A percentile compares a stretch with the other conserved stretches of the same genome.
These are phyloP conservation scores for Calonectria montana DNA, from an alignment of 2,329 filamentous ascomycete genomes.

Conservation along the genomic window DNA sequence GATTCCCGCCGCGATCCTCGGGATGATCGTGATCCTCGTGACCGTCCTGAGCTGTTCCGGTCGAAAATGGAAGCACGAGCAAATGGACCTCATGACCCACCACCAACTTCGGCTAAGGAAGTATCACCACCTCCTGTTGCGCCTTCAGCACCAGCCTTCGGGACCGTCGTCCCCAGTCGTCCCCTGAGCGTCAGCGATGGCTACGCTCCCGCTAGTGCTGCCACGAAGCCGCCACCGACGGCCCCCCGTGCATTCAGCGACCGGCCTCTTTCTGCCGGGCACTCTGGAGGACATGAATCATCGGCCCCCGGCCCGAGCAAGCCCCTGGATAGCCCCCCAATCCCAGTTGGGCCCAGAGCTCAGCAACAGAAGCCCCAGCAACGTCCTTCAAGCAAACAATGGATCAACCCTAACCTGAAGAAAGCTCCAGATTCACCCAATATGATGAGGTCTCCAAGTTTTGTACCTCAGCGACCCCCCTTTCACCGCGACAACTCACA, in stretches of 20 bases:
- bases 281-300: slow-evolving; percentile 50
- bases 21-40: slow-evolving; percentile 59
- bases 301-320: slow-evolving; percentile 55
- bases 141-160: slow-evolving; percentile 69
- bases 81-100: slow-evolving; percentile 59
- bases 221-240: slow-evolving; percentile 64
- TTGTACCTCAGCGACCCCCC: slow-evolving; percentile 55
- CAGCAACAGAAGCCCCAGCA: slow-evolving; percentile 57
- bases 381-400: slow-evolving; percentile 68
- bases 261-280: slow-evolving; percentile 57
- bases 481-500: slow-evolving; percentile 51
- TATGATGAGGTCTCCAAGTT: slow-evolving; percentile 61
- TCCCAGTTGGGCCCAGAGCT: slow-evolving; percentile 65
- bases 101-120: slow-evolving; percentile 58
- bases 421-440: slow-evolving; percentile 65
- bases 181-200: slow-evolving; percentile 48
- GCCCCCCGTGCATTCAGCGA: slow-evolving; percentile 65
- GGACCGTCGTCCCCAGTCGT: slow-evolving; percentile 64
- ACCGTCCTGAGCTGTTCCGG: slow-evolving; percentile 58
- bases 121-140: slow-evolving; percentile 68
- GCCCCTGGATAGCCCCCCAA: slow-evolving; percentile 57
- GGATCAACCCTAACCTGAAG: slow-evolving; percentile 67
- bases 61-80: slow-evolving; percentile 62
- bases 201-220: slow-evolving; percentile 44
- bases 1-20: slow-evolving; percentile 57